Percentiles rank a stretch among this genome's conserved stretches.
Conservation (phyloP, 2,329 filamentous ascomycete genomes). For the Aureobasidium musti region DNA sequence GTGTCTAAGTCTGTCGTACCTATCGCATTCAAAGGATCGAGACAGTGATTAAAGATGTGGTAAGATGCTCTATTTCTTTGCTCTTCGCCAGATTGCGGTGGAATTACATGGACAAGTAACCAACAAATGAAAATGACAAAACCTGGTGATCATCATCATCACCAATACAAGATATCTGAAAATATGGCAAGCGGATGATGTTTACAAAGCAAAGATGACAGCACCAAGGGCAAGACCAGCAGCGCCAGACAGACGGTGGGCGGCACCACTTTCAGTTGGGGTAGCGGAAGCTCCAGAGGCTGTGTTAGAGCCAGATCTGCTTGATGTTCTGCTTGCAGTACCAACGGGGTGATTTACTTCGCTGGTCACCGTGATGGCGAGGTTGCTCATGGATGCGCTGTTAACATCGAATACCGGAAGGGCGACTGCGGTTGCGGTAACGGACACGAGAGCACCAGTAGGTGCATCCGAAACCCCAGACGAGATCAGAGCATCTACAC, state of each 20-base stretch:
- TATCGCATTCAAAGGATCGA: no score
- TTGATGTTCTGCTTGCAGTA: slow-evolving; percentile 36
- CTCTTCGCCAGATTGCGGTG: background rate
- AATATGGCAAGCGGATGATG: background rate
- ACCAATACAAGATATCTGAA: background rate
- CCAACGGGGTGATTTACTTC: slow-evolving; percentile 59
- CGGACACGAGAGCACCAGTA: slow-evolving; percentile 57
- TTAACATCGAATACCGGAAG: slow-evolving; percentile 59
- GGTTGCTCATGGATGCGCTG: slow-evolving; percentile 61
- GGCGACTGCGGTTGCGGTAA: slow-evolving; percentile 59
- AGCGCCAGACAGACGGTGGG: slow-evolving; percentile 26
- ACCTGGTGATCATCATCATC: background rate
- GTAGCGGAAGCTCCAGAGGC: slow-evolving; percentile 19
- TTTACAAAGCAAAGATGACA: slow-evolving; percentile 25
- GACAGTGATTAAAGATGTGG: background rate
- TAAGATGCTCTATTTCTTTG: background rate
- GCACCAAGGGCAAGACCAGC: slow-evolving; percentile 29
- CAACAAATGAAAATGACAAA: background rate
- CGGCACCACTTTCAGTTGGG: slow-evolving; percentile 29
- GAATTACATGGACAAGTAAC: background rate
- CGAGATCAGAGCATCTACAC: slow-evolving; percentile 70
- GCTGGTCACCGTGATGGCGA: slow-evolving; percentile 60
- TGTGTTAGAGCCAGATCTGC: background rate
- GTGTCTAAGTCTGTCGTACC: no score
- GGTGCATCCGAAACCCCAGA: slow-evolving; percentile 69